Base-by-base conservation (phyloP, 2,329 filamentous ascomycete species). In the Phialemonium atrogriseum region DNA sequence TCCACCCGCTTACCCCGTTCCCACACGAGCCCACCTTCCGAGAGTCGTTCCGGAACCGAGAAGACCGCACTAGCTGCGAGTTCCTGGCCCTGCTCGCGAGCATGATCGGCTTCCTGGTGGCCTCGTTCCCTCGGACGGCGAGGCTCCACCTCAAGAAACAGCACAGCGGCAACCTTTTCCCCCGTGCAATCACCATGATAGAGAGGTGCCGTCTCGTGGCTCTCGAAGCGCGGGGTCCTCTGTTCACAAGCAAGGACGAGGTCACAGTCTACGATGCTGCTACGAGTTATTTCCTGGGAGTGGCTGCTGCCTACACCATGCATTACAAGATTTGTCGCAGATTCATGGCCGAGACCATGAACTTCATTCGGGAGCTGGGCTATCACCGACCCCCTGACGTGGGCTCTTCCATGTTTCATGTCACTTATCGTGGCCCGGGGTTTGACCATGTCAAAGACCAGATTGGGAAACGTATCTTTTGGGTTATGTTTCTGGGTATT, bases 1-100 rank as follows among this genome's bases (percentile, higher is more conserved):
- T 87, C 32, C 80, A 87, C 45, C 83, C 83, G 2, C 66, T 88
- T 7, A 74, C 73, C 36, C 83, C 83, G 0, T 87, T 88, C 35
- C 83, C 83, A 0, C 83, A 88, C 52, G 80, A 87, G 49, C 80
- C 81, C 0, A 82, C 80, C 4, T 87, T 88, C 51, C 71, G 81
- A 14, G 70, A 76, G 39, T 76, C 76, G 2, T 83, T 85, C 52
- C 66, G 67, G 7, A 68, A 69, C 33, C 68, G 82, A 20, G 73
- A 83, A 47, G 81, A 86, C 49, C 65, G 76, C 32, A 70, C 66
- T 6, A 77, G 75, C 41, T 71, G 73, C 8, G 68, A 73, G 11
- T 88, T 87, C 43, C 60, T 87, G 2, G 78, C 80, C 3, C 56
- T 88, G 24, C 53, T 87, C 15, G 75, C 82, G 2, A 80, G 80